A percentile compares a stretch with the other conserved stretches of the same genome.
Evolutionary conservation across 805 yeast species (phyloP).

Genomic region (Cephaloascus albidus): DNA sequence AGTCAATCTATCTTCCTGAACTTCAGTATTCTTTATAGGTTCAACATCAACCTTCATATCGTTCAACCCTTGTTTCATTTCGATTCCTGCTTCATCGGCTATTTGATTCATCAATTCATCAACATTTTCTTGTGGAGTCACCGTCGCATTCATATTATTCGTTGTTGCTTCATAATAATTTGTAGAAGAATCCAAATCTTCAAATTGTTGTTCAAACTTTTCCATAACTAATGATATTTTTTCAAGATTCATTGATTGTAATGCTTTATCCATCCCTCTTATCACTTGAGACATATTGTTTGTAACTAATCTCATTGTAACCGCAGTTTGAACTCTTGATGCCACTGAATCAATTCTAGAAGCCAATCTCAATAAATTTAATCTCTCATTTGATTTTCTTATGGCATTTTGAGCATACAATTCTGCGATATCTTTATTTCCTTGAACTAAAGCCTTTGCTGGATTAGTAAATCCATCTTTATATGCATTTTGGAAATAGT

Average conservation of each 20-base stretch:
- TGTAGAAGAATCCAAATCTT: constrained; percentile 89
- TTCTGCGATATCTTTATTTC: constrained; percentile 86
- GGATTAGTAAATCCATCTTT: not conserved
- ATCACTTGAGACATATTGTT: constrained; percentile 92
- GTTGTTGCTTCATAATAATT: constrained; percentile 91
- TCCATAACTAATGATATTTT: constrained; percentile 93
- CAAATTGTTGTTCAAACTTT: constrained; percentile 91
- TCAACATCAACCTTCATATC: constrained; percentile 45
- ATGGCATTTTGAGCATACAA: constrained; percentile 95
- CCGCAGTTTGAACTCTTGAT: constrained; percentile 93
- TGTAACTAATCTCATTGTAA: constrained; percentile 92
- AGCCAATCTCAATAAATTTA: constrained; percentile 72
- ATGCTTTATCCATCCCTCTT: constrained; percentile 91
- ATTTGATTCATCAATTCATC: constrained; percentile 84
- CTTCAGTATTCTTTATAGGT: constrained; percentile 33
- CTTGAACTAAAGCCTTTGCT: constrained; percentile 58
- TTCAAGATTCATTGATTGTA: constrained; percentile 92
- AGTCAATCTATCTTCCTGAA: constrained; percentile 79
- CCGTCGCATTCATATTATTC: constrained; percentile 74
- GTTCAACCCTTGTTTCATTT: constrained; percentile 74
- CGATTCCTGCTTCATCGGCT: constrained; percentile 96
- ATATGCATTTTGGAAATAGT: not conserved
- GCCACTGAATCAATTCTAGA: constrained; percentile 95
- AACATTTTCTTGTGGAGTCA: constrained; percentile 93
- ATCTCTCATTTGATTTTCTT: constrained; percentile 78